A percentile compares a stretch with the other conserved stretches of the same genome.
Evolutionary conservation across 345 rosid species (phyloP).

Genomic region (Populus euphratica): DNA sequence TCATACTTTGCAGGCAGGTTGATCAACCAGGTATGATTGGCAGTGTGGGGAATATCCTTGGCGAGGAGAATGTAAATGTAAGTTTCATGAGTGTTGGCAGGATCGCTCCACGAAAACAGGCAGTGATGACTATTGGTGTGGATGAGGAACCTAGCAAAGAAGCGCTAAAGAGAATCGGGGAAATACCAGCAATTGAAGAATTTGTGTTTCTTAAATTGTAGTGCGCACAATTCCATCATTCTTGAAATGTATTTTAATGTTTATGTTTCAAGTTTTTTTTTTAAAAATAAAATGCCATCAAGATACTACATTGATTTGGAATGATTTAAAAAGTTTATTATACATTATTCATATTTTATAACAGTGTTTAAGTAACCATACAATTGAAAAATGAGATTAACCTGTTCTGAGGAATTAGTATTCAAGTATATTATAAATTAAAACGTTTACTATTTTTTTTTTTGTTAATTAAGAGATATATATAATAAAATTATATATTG

Average conservation of each 20-base stretch:
- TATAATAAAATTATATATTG: too few species aligned
- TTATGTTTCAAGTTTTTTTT: too few species aligned
- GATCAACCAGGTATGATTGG: conserved; percentile 30
- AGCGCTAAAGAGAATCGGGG: conserved; percentile 14
- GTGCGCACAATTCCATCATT: not conserved
- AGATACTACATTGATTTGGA: too few species aligned
- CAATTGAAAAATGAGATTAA: too few species aligned
- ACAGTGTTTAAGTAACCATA: too few species aligned
- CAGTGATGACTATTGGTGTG: conserved; percentile 26
- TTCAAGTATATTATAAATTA: too few species aligned
- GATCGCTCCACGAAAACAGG: conserved; percentile 22
- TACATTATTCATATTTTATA: too few species aligned
- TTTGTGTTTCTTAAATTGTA: conserved; percentile 25
- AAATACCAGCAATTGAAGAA: conserved; percentile 17
- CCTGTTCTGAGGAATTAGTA: too few species aligned
- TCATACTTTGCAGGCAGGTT: conserved; percentile 22
- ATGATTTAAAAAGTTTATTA: too few species aligned
- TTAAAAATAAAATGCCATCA: too few species aligned
- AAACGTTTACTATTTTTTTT: too few species aligned
- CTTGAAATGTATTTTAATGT: not conserved
- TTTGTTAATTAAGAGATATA: too few species aligned
- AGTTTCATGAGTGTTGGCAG: conserved; percentile 29
- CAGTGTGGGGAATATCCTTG: conserved; percentile 21
- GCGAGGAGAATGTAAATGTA: conserved; percentile 27
- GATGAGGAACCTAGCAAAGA: conserved; percentile 24